Percentiles rank a stretch among this genome's conserved stretches.
phyloP scores from a whole-genome alignment of 108 stramenopile species.

The Nitzschia sp. region DNA sequence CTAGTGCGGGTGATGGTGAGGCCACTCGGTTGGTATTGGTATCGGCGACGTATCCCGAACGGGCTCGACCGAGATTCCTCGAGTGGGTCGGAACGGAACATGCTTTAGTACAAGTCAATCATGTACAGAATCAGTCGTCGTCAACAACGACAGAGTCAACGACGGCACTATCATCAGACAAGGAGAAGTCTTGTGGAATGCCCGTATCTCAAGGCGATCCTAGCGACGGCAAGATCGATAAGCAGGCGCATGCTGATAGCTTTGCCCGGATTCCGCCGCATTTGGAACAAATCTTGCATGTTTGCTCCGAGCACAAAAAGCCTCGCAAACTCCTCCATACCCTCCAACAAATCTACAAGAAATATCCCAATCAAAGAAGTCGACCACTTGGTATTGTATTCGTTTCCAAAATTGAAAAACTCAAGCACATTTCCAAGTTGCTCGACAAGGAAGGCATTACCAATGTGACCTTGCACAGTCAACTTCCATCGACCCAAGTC shows the following conservation, averaged over 20 bases:
- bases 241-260: constrained; percentile 7
- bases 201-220: no score
- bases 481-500: constrained; percentile 46
- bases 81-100: constrained; percentile 18
- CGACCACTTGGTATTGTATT: constrained; percentile 30
- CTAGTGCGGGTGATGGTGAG: no score
- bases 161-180: no score
- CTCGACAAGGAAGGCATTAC: constrained; percentile 55
- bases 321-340: constrained; percentile 76
- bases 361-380: constrained; percentile 19
- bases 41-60: constrained; percentile 66
- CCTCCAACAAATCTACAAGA: constrained; percentile 50
- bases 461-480: constrained; percentile 62
- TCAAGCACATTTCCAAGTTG: constrained; percentile 55
- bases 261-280: constrained; percentile 71
- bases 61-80: constrained; percentile 17
- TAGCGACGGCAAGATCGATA: neutral
- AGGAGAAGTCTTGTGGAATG: no score
- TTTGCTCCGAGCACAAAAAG: constrained; percentile 85
- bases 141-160: no score
- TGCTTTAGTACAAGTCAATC: constrained; percentile 15
- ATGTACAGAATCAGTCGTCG: no score
- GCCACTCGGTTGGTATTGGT: constrained; percentile 27
- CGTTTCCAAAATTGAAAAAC: constrained; percentile 61
- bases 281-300: constrained; percentile 80